These are phyloP conservation scores for Rhododendron griersonianum DNA, from an alignment of 148 eudicot genomes.

Conservation along the genomic window DNA sequence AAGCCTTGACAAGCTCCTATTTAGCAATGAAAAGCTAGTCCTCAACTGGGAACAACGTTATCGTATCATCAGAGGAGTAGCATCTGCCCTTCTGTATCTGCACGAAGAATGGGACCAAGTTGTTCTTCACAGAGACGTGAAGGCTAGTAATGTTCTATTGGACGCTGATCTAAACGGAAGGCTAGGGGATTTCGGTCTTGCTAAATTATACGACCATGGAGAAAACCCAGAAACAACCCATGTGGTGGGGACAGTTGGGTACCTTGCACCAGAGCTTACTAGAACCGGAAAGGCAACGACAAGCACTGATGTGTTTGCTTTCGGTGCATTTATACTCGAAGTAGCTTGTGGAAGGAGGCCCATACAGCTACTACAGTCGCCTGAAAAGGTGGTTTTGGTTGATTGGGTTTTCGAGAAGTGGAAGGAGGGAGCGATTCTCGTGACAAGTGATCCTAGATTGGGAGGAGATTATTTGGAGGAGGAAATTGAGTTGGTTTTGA, in stretches of 20 bases:
- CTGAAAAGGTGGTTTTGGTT: constrained; percentile 15
- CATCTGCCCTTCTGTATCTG: constrained; percentile 40
- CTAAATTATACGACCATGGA: constrained; percentile 40
- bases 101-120: constrained; percentile 54
- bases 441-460: constrained; percentile 28
- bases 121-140: constrained; percentile 41
- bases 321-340: constrained; percentile 37
- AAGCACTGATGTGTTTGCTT: constrained; percentile 32
- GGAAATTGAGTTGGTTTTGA: constrained; percentile 31
- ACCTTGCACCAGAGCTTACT: constrained; percentile 41
- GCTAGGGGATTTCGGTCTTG: constrained; percentile 48
- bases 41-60: constrained; percentile 27
- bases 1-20: constrained; percentile 40
- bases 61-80: constrained; percentile 33
- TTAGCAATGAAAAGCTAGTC: constrained; percentile 1
- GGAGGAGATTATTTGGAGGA: constrained; percentile 20
- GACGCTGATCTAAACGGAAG: constrained; percentile 33
- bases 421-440: constrained; percentile 24
- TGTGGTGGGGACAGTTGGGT: constrained; percentile 43
- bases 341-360: constrained; percentile 43
- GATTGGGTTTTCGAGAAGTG: constrained; percentile 33
- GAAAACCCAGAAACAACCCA: constrained; percentile 39
- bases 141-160: constrained; percentile 42
- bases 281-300: constrained; percentile 40
- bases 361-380: constrained; percentile 6